Evolutionary conservation across 1,284 basidiomycete genomes (phyloP).

Genomic region (Cutaneotrichosporon sp.): DNA sequence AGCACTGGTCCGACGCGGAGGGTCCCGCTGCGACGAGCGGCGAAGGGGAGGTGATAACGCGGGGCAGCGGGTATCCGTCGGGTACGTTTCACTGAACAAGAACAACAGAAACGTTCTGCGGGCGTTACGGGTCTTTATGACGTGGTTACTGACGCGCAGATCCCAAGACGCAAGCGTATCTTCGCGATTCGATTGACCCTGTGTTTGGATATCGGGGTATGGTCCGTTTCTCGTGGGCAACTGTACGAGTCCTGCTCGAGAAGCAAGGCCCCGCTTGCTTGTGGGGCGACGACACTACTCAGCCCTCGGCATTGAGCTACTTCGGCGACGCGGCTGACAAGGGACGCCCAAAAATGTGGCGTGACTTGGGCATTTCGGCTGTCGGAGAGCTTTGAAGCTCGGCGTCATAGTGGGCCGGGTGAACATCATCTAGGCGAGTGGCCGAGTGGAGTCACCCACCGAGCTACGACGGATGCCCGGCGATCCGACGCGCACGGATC

Average conservation of each 20-base stretch:
- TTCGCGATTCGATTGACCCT: slow-evolving; percentile 69
- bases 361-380: slow-evolving; percentile 66
- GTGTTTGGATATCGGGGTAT: slow-evolving; percentile 90
- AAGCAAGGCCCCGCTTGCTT: slow-evolving; percentile 68
- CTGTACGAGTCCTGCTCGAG: slow-evolving; percentile 79
- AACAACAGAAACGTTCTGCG: too few species aligned
- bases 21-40: slow-evolving; percentile 5
- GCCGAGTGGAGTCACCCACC: too few species aligned
- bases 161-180: slow-evolving; percentile 85
- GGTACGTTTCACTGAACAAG: slow-evolving; percentile 52
- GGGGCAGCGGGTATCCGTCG: slow-evolving; percentile 83
- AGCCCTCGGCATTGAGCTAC: slow-evolving; percentile 65
- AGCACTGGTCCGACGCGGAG: slow-evolving; percentile 64
- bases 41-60: slow-evolving; percentile 24
- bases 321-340: slow-evolving; percentile 63
- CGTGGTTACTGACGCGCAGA: slow-evolving; percentile 52
- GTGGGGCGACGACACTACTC: slow-evolving; percentile 74
- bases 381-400: slow-evolving; percentile 51
- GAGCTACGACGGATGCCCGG: background rate
- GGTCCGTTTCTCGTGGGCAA: slow-evolving; percentile 93
- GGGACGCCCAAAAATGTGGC: slow-evolving; percentile 64
- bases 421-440: background rate
- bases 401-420: too few species aligned
- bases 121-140: too few species aligned
- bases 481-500: background rate